A percentile compares a stretch with the other conserved stretches of the same genome.
Evolutionary conservation across 768 basidiomycete genomes (phyloP).

Genomic region (Podaxis sp.): DNA sequence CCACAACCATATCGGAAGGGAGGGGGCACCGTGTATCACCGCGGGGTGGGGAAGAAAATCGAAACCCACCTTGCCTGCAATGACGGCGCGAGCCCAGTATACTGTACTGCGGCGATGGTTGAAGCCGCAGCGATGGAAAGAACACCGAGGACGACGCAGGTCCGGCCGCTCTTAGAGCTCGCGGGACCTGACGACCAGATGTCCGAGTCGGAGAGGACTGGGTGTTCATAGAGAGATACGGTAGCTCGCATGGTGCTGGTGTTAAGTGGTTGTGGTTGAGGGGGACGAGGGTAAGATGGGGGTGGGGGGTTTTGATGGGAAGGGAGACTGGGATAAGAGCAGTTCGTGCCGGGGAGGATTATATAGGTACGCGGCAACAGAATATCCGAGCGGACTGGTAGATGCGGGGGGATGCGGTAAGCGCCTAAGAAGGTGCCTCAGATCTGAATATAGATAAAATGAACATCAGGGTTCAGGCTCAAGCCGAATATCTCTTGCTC

Average conservation of each 20-base stretch:
- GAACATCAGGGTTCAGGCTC: neutral
- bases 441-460: slow-evolving; percentile 12
- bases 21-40: neutral
- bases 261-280: neutral
- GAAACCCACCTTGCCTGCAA: slow-evolving; percentile 27
- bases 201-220: slow-evolving; percentile 36
- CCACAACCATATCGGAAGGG: neutral
- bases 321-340: neutral
- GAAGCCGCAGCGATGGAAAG: slow-evolving; percentile 31
- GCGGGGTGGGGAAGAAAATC: slow-evolving; percentile 7
- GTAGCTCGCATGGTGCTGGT: slow-evolving; percentile 34
- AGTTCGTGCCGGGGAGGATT: neutral
- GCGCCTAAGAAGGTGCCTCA: slow-evolving; percentile 4
- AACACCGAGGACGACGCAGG: slow-evolving; percentile 27
- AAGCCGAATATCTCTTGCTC: neutral
- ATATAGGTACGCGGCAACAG: neutral
- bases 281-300: slow-evolving; percentile 1
- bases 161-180: slow-evolving; percentile 21
- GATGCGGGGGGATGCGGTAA: neutral
- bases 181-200: slow-evolving; percentile 32
- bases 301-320: slow-evolving; percentile 2
- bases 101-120: slow-evolving; percentile 30
- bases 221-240: slow-evolving; percentile 35
- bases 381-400: slow-evolving; percentile 1
- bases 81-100: slow-evolving; percentile 24